These are phyloP conservation scores for Saturnispora diversa DNA, from an alignment of 805 yeast genomes.

Conservation along the genomic window DNA sequence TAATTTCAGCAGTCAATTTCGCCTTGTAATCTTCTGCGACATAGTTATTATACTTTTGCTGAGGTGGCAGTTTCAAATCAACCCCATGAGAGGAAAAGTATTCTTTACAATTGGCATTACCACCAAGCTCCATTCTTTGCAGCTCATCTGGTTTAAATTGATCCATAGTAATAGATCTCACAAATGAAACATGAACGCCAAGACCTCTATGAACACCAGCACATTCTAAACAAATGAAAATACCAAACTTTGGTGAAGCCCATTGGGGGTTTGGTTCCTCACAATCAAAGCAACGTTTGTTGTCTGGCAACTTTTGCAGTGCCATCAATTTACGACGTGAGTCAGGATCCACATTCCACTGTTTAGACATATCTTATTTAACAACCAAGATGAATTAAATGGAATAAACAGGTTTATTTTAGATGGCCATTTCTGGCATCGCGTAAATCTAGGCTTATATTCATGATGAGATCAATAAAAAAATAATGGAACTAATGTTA, in stretches of 20 bases:
- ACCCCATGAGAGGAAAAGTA: slow-evolving; percentile 70
- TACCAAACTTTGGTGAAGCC: slow-evolving; percentile 98
- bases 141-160: slow-evolving; percentile 93
- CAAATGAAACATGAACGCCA: slow-evolving; percentile 96
- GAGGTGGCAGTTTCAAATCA: slow-evolving; percentile 54
- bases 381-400: too few species aligned
- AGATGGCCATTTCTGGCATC: too few species aligned
- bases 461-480: background rate
- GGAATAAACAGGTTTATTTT: too few species aligned
- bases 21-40: slow-evolving; percentile 94
- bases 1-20: slow-evolving; percentile 63
- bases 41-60: slow-evolving; percentile 73
- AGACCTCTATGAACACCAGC: slow-evolving; percentile 95
- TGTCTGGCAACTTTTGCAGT: slow-evolving; percentile 73
- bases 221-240: slow-evolving; percentile 94
- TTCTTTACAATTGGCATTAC: slow-evolving; percentile 65
- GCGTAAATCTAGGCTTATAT: too few species aligned
- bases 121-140: slow-evolving; percentile 87
- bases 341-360: slow-evolving; percentile 91
- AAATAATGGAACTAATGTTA: background rate
- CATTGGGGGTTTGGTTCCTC: slow-evolving; percentile 95
- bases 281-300: slow-evolving; percentile 91
- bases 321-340: slow-evolving; percentile 70
- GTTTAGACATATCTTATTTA: slow-evolving; percentile 36
- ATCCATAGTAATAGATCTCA: slow-evolving; percentile 95